Conservation (phyloP, 164 flowering plant genomes). For the grape (Vitis vinifera) region ASM3070453v1 NC_081817.1:1760001-1760500, state of each 20-base stretch:
- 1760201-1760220: not conserved
- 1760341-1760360: not conserved
- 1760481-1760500: too few species aligned
- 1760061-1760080: conserved; percentile 67
- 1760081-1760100: conserved; percentile 65
- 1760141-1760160: not conserved
- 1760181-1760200: not conserved
- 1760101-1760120: conserved; percentile 8
- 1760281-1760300: not conserved
- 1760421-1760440: not conserved
- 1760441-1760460: too few species aligned
- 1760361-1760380: too few species aligned
- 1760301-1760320: not conserved
- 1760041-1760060: conserved; percentile 84
- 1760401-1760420: not conserved
- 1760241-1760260: not conserved
- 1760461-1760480: too few species aligned
- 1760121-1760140: not conserved
- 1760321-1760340: not conserved
- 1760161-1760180: not conserved
- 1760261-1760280: not conserved
- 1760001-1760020: conserved; percentile 48
- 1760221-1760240: not conserved
- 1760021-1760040: conserved; percentile 45
- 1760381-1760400: not conserved